Conservation (phyloP, 2,329 filamentous ascomycete species). For the Ceratocystis colombiana region DNA sequence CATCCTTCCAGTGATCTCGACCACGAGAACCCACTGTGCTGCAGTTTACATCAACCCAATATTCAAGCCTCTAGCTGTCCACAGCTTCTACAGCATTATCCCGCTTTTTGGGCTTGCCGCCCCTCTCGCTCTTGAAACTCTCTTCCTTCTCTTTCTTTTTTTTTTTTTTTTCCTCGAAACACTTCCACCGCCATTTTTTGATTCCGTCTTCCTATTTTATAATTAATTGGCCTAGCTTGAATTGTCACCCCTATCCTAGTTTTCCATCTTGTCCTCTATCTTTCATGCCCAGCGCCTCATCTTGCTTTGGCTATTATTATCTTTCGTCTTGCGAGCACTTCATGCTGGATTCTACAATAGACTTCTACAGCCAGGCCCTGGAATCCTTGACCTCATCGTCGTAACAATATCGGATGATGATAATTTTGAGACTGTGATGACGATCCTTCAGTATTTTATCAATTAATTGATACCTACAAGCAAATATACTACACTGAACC, state of each 20-base stretch:
- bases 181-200: not conserved
- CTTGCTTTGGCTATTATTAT: not conserved
- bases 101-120: not conserved
- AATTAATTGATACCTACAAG: not conserved
- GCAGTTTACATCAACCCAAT: not conserved
- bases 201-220: not conserved
- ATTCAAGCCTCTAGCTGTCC: not conserved
- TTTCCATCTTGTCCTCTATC: not conserved
- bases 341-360: not conserved
- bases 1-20: too few species aligned
- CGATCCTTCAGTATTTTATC: not conserved
- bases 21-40: too few species aligned
- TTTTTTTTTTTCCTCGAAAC: not conserved
- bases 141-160: not conserved
- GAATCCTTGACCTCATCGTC: not conserved
- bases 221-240: not conserved
- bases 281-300: not conserved
- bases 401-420: not conserved
- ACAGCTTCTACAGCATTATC: not conserved
- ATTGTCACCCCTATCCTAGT: slow-evolving; percentile 7
- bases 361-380: not conserved
- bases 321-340: not conserved
- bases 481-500: not conserved
- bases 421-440: not conserved
- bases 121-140: not conserved